Percentiles rank a stretch among this genome's conserved stretches.
phyloP scores from a whole-genome alignment of 768 basidiomycete genomes.

The Amanita pallidorosea region DNA sequence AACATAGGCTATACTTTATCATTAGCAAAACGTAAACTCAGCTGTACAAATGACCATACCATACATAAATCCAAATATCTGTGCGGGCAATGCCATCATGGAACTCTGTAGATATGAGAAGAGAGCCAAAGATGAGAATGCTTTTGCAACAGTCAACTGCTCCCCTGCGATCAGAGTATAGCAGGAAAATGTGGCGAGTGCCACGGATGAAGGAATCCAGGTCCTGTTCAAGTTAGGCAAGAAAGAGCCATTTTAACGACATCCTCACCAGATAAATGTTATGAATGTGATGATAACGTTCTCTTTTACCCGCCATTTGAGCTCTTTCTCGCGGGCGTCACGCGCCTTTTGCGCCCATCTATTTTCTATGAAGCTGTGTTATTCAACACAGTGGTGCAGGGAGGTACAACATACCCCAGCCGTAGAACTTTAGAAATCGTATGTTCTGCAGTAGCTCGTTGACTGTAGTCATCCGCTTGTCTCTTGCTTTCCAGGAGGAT shows the following conservation, averaged over 20 bases:
- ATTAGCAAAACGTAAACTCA: slow-evolving; percentile 4
- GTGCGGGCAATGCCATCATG: slow-evolving; percentile 52
- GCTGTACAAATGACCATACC: slow-evolving; percentile 23
- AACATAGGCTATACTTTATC: slow-evolving; percentile 42
- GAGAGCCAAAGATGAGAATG: slow-evolving; percentile 71
- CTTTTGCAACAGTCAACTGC: slow-evolving; percentile 64
- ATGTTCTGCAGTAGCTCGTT: slow-evolving; percentile 73
- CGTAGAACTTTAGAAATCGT: slow-evolving; percentile 65
- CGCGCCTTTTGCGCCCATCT: slow-evolving; percentile 47
- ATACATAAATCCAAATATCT: slow-evolving; percentile 53
- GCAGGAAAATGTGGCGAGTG: slow-evolving; percentile 50
- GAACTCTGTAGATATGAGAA: slow-evolving; percentile 64
- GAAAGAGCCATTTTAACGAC: neutral
- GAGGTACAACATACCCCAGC: slow-evolving; percentile 44
- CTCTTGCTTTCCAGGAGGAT: slow-evolving; percentile 51
- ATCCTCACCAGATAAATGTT: slow-evolving; percentile 55
- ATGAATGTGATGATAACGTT: slow-evolving; percentile 50
- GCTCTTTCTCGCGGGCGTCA: slow-evolving; percentile 47
- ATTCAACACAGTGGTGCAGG: neutral
- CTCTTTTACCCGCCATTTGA: slow-evolving; percentile 57
- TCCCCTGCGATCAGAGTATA: slow-evolving; percentile 59
- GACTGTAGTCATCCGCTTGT: slow-evolving; percentile 57
- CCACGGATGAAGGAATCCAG: slow-evolving; percentile 65
- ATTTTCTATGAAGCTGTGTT: slow-evolving; percentile 28
- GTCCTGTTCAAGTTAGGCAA: slow-evolving; percentile 29